Conservation (phyloP, 2,329 filamentous ascomycete species). For the Colletotrichum sp. region DNA sequence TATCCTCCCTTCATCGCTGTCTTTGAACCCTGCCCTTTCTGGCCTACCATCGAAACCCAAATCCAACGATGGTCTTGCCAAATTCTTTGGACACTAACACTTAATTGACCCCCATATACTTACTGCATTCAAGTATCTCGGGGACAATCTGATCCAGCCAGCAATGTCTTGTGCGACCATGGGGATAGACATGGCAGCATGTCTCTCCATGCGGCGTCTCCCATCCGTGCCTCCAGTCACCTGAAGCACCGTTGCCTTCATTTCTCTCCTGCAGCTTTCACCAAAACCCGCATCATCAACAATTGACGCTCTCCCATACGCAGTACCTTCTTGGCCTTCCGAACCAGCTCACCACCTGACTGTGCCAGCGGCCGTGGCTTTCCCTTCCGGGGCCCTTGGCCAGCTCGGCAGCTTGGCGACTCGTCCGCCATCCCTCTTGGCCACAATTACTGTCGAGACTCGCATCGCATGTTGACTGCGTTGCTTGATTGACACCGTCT, state of each 20-base stretch:
- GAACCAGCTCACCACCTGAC: neutral
- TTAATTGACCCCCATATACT: neutral
- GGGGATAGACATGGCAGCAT: neutral
- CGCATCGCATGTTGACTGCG: neutral
- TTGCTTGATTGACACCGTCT: neutral
- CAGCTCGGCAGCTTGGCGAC: constrained; percentile 4
- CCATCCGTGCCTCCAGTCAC: neutral
- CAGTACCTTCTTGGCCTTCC: neutral
- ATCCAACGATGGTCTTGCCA: neutral
- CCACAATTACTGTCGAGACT: neutral
- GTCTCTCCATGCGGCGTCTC: neutral
- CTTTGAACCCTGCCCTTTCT: neutral
- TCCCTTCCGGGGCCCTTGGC: neutral
- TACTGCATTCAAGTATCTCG: neutral
- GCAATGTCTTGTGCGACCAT: neutral
- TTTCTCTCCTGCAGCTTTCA: neutral
- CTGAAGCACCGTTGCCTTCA: neutral
- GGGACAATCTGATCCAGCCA: neutral
- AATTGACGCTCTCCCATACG: neutral
- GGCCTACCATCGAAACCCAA: neutral
- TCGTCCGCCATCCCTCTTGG: neutral
- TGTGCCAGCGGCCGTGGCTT: constrained; percentile 1
- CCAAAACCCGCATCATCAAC: neutral
- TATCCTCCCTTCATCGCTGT: neutral
- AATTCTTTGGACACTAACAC: neutral